Conservation (phyloP, 495 filamentous ascomycete genomes). For the Platismatia glauca region DNA sequence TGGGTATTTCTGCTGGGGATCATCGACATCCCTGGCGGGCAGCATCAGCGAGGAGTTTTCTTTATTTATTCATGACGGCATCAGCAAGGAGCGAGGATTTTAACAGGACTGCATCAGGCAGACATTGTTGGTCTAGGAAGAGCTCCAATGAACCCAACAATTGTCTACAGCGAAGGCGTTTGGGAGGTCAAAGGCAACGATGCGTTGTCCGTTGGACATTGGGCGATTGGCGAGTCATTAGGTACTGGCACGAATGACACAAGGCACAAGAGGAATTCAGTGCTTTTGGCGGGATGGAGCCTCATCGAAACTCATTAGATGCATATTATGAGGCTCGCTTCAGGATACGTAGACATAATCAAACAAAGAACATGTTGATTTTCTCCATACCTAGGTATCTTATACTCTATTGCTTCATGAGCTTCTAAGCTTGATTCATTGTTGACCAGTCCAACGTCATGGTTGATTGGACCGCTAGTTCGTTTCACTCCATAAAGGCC, state of each 20-base stretch:
- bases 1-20: conserved; percentile 1
- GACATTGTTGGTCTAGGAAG: conserved; percentile 23
- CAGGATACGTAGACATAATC: neutral
- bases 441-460: neutral
- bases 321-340: neutral
- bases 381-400: neutral
- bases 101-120: conserved; percentile 8
- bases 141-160: conserved; percentile 20
- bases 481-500: too few relatives aligned
- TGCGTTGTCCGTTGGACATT: conserved; percentile 8
- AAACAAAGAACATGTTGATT: neutral
- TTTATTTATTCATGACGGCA: conserved; percentile 11
- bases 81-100: conserved; percentile 9
- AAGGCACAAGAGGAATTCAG: neutral
- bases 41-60: conserved; percentile 15
- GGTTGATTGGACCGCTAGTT: neutral
- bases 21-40: conserved; percentile 2
- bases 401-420: neutral
- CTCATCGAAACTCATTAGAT: neutral
- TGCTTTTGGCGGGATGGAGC: neutral
- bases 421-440: neutral
- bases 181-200: neutral
- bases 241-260: neutral
- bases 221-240: neutral
- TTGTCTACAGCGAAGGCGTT: conserved; percentile 20